phyloP scores from a whole-genome alignment of 2,329 filamentous ascomycete species.

The Aciculosporium take region DNA sequence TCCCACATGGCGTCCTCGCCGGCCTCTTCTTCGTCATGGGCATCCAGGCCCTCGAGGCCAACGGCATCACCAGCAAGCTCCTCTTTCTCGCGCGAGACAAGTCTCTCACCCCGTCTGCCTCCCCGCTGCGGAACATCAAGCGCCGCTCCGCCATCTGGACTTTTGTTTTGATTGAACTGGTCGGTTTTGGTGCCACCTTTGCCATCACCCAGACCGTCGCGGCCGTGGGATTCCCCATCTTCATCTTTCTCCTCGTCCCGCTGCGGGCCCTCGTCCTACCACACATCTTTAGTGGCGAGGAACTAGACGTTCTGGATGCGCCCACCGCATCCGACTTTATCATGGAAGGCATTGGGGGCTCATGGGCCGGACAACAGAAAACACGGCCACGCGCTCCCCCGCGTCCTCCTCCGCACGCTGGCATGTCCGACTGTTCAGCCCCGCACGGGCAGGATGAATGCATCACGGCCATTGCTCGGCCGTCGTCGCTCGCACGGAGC shows the following conservation, averaged over 20 bases:
- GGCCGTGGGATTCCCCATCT: conserved; percentile 65
- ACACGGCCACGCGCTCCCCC: too few species aligned
- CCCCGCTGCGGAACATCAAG: conserved; percentile 47
- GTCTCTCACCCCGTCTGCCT: conserved; percentile 41
- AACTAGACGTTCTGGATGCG: conserved; percentile 51
- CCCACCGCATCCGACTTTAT: conserved; percentile 62
- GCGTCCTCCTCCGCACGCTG: too few species aligned
- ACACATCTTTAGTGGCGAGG: conserved; percentile 41
- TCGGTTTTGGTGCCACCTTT: conserved; percentile 64
- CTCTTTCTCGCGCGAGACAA: conserved; percentile 54
- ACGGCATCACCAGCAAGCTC: conserved; percentile 64
- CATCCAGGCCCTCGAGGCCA: conserved; percentile 59
- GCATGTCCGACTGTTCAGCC: too few species aligned
- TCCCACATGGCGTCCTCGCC: conserved; percentile 66
- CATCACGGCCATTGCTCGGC: too few species aligned
- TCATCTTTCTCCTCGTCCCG: conserved; percentile 57
- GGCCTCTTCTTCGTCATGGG: conserved; percentile 81
- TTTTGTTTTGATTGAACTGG: conserved; percentile 54
- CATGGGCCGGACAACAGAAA: conserved; percentile 27
- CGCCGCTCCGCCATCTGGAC: conserved; percentile 54
- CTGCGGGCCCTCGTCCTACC: conserved; percentile 51
- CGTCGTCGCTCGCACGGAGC: conserved; percentile 7
- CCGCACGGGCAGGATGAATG: too few species aligned
- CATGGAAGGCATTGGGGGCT: conserved; percentile 60
- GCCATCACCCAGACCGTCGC: conserved; percentile 74